phyloP scores from a whole-genome alignment of 306 rosid genomes.

The Malus fusca region DNA sequence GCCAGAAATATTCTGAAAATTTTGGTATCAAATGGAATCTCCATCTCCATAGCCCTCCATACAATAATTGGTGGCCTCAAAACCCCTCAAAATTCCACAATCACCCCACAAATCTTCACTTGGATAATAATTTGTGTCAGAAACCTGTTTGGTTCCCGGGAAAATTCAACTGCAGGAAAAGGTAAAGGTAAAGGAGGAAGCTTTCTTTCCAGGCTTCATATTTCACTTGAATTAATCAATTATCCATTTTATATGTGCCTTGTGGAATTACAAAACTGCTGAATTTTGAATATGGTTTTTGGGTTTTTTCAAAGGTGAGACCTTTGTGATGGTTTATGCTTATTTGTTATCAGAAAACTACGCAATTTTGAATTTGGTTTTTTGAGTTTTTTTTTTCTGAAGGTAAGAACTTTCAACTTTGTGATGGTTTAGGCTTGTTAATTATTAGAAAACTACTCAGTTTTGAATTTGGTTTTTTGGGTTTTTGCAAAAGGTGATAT shows the following conservation, averaged over 20 bases:
- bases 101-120: background rate
- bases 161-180: background rate
- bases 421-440: too few relatives aligned
- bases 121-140: background rate
- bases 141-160: background rate
- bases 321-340: slow-evolving; percentile 53
- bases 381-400: too few relatives aligned
- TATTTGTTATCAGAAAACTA: too few relatives aligned
- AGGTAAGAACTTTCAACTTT: too few relatives aligned
- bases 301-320: slow-evolving; percentile 24
- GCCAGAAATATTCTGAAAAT: slow-evolving; percentile 7
- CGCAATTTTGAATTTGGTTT: too few relatives aligned
- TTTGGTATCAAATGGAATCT: slow-evolving; percentile 7
- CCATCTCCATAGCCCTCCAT: slow-evolving; percentile 17
- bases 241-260: background rate
- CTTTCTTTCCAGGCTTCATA: background rate
- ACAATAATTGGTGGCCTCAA: slow-evolving; percentile 29
- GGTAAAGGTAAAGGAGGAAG: background rate
- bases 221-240: background rate
- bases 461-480: background rate
- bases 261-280: background rate
- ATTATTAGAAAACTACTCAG: too few relatives aligned
- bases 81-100: background rate
- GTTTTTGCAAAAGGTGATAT: background rate
- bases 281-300: background rate